Evolutionary conservation across 352 stramenopile genomes (phyloP).

Genomic region (Stramenopiles sp.): DNA sequence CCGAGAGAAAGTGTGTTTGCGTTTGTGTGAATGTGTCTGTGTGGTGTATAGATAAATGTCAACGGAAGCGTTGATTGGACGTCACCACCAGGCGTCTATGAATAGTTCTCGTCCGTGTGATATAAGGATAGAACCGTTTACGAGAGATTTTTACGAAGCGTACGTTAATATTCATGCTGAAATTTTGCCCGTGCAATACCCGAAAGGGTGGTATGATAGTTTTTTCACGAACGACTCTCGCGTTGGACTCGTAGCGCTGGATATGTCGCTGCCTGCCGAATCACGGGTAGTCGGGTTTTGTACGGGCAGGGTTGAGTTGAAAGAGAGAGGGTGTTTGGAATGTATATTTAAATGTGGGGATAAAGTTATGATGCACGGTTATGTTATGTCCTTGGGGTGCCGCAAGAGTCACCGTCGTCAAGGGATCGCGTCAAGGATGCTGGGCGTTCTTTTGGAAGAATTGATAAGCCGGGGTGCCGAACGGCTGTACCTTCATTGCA

Average conservation of each 20-base stretch:
- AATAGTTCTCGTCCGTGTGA: too few relatives aligned
- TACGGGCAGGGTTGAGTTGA: not conserved
- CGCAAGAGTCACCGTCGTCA: not conserved
- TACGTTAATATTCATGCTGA: not conserved
- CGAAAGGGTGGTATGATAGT: not conserved
- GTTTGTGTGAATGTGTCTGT: too few relatives aligned
- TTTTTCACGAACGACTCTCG: not conserved
- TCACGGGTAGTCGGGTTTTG: not conserved
- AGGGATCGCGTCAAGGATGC: not conserved
- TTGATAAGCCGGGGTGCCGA: not conserved
- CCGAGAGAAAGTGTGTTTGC: too few relatives aligned
- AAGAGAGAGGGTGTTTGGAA: not conserved
- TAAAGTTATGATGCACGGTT: not conserved
- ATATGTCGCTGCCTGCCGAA: not conserved
- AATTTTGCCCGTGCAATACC: not conserved
- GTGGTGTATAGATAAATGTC: too few relatives aligned
- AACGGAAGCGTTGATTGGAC: too few relatives aligned
- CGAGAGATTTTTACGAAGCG: not conserved
- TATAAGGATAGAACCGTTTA: not conserved
- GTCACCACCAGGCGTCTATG: too few relatives aligned
- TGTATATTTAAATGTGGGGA: not conserved
- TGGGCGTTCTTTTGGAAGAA: not conserved
- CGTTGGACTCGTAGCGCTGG: not conserved
- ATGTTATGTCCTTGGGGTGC: not conserved
- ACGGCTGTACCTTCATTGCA: not conserved